phyloP scores from a whole-genome alignment of 2,329 filamentous ascomycete genomes.

The Claviceps purpurea region DNA sequence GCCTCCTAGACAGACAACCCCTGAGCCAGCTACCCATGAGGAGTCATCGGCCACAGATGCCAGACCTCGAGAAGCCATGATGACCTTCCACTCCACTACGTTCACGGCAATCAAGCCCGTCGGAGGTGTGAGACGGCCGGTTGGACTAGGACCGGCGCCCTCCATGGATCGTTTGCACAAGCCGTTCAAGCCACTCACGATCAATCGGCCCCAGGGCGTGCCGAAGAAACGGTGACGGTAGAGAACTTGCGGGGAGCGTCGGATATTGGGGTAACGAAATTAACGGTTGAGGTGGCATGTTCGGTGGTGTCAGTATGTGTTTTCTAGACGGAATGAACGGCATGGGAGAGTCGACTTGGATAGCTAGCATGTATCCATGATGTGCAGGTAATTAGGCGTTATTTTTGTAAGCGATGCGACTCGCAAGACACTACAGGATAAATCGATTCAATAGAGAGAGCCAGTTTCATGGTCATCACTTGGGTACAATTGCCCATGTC shows the following conservation, averaged over 20 bases:
- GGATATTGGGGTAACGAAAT: too few species aligned
- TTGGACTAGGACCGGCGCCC: constrained; percentile 30
- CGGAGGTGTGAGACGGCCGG: constrained; percentile 29
- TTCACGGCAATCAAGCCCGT: constrained; percentile 25
- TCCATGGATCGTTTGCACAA: constrained; percentile 37
- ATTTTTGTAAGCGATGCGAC: too few species aligned
- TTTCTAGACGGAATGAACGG: too few species aligned
- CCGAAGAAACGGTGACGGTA: background rate
- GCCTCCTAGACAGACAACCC: constrained; percentile 23
- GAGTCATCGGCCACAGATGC: constrained; percentile 14
- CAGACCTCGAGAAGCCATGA: constrained; percentile 19
- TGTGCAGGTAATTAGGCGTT: too few species aligned
- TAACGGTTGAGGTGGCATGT: too few species aligned
- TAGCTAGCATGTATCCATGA: too few species aligned
- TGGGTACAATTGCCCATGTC: too few species aligned
- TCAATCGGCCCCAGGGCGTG: constrained; percentile 26
- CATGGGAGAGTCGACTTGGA: too few species aligned
- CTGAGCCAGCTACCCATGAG: constrained; percentile 8
- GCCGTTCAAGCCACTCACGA: constrained; percentile 44
- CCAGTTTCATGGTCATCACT: too few species aligned
- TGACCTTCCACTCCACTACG: constrained; percentile 40
- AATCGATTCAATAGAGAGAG: too few species aligned
- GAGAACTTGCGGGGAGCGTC: background rate
- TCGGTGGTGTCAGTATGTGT: too few species aligned
- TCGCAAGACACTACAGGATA: too few species aligned